Percentiles rank a stretch among this genome's conserved stretches.
Conservation (phyloP, 2,329 filamentous ascomycete species). For the Leptodontidium sp. region DNA sequence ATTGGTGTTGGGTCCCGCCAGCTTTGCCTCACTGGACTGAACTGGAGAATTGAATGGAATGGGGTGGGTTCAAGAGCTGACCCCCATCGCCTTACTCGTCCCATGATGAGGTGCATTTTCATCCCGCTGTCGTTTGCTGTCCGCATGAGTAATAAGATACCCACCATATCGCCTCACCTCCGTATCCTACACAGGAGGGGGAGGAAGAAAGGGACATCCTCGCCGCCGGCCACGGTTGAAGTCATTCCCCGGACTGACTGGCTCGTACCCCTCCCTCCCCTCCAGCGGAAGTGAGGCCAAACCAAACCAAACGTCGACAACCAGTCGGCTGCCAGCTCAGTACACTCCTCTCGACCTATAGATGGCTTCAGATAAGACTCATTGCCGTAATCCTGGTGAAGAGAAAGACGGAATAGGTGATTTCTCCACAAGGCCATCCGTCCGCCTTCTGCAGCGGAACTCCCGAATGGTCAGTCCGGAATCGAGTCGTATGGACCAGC, state of each 20-base stretch:
- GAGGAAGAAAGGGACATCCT: not conserved
- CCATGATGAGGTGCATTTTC: constrained; percentile 16
- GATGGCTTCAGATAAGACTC: constrained; percentile 13
- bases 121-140: not conserved
- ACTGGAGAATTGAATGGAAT: not conserved
- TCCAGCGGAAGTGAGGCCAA: not conserved
- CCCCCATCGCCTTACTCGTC: not conserved
- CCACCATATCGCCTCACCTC: not conserved
- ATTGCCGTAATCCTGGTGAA: constrained; percentile 6
- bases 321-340: constrained; percentile 14
- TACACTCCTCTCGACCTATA: constrained; percentile 13
- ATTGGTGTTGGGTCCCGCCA: not conserved
- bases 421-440: constrained; percentile 7
- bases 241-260: constrained; percentile 9
- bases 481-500: not conserved
- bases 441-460: constrained; percentile 8
- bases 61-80: not conserved
- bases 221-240: constrained; percentile 17
- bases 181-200: not conserved
- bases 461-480: constrained; percentile 17
- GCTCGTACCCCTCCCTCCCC: not conserved
- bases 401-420: not conserved
- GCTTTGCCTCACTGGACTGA: not conserved
- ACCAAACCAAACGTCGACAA: not conserved
- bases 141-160: not conserved